A percentile compares a stretch with the other conserved stretches of the same genome.
Conservation (phyloP, 2,329 filamentous ascomycete genomes). For the Tolypocladium tundrense region DNA sequence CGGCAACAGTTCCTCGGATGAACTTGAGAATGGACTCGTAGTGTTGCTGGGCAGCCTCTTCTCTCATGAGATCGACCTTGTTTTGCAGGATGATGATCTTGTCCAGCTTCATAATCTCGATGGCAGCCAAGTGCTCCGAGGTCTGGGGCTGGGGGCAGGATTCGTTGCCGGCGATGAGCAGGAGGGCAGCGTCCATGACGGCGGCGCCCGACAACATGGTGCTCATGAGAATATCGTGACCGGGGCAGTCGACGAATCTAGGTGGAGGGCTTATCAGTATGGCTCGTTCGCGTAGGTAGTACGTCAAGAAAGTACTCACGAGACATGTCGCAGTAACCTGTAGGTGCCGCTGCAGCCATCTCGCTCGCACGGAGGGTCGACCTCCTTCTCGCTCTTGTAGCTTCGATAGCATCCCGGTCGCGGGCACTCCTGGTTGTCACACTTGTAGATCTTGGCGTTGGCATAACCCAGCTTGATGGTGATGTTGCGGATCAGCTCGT, state of each 20-base stretch:
- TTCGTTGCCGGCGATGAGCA: conserved; percentile 97
- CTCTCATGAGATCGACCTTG: conserved; percentile 97
- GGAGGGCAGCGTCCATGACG: conserved; percentile 96
- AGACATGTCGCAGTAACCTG: conserved; percentile 81
- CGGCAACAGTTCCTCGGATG: conserved; percentile 92
- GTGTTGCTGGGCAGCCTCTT: conserved; percentile 87
- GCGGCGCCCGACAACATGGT: conserved; percentile 99
- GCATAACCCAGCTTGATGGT: conserved; percentile 99
- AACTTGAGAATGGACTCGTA: conserved; percentile 98
- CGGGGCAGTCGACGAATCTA: conserved; percentile 95
- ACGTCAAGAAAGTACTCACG: conserved; percentile 45
- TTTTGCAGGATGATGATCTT: conserved; percentile 99
- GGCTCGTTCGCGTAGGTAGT: not conserved
- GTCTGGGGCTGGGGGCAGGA: conserved; percentile 96
- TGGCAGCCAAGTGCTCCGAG: conserved; percentile 95
- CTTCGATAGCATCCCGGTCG: conserved; percentile 91
- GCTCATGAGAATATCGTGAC: conserved; percentile 99
- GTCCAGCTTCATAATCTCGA: conserved; percentile 99
- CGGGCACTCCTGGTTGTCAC: conserved; percentile 83
- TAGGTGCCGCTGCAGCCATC: conserved; percentile 86
- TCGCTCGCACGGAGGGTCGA: conserved; percentile 90
- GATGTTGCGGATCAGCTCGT: conserved; percentile 97
- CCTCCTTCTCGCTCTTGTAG: conserved; percentile 98
- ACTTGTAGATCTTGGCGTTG: conserved; percentile 99
- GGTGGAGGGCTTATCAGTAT: not conserved